Percentiles rank a stretch among this genome's conserved stretches.
These are phyloP conservation scores for Salix viminalis DNA, from an alignment of 345 rosid genomes.

Conservation along the genomic window DNA sequence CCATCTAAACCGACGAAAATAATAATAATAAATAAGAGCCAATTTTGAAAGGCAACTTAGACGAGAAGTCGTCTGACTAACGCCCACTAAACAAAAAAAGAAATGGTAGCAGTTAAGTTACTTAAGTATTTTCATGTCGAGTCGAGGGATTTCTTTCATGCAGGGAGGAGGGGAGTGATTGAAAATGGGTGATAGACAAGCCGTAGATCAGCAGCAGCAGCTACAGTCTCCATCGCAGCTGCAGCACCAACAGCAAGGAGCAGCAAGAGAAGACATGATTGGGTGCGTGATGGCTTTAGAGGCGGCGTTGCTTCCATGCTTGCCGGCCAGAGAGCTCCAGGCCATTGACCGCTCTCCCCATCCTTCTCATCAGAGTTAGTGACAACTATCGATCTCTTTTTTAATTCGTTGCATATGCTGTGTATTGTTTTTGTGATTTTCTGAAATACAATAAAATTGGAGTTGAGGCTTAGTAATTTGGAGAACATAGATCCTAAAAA, in stretches of 20 bases:
- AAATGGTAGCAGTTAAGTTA: too few species aligned
- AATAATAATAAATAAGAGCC: too few species aligned
- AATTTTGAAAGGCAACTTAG: not conserved
- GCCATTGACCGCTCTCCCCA: constrained; percentile 95
- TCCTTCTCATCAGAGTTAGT: constrained; percentile 92
- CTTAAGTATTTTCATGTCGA: too few species aligned
- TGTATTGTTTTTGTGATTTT: not conserved
- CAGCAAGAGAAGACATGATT: constrained; percentile 55
- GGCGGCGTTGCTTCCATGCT: constrained; percentile 86
- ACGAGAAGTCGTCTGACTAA: not conserved
- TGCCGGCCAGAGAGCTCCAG: constrained; percentile 97
- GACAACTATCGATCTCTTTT: not conserved
- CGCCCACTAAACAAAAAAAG: too few species aligned
- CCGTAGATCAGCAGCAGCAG: constrained; percentile 12
- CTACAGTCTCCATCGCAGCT: constrained; percentile 21
- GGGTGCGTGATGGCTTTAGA: constrained; percentile 75
- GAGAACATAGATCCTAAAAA: not conserved
- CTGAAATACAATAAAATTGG: not conserved
- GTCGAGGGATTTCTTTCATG: too few species aligned
- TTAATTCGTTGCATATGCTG: not conserved
- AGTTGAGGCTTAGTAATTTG: not conserved
- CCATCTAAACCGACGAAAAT: too few species aligned
- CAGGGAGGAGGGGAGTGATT: too few species aligned
- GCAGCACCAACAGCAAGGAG: constrained; percentile 14
- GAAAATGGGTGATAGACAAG: constrained; percentile 17